Base-by-base conservation (phyloP, 1,139 yeast genomes). In the Blastobotrys raffinosifermentans region DNA sequence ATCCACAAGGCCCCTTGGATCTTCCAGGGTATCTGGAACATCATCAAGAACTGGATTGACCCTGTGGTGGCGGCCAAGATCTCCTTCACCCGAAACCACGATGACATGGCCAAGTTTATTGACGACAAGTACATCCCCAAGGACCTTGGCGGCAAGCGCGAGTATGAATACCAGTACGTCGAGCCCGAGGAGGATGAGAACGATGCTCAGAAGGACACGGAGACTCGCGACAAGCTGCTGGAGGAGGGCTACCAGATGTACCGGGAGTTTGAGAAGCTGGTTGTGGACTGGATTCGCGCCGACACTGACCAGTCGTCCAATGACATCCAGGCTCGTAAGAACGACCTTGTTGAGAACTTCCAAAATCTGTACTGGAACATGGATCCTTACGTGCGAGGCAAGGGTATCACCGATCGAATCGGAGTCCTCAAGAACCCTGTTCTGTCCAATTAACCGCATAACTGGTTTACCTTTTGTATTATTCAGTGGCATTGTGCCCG, bases 1-100 rank as follows among this genome's bases (percentile, higher is more conserved):
- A 77, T 86, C 45, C 94, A 86, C 63, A 84, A 80, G 58, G 78
- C 95, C 0, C 96, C 96, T 4, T 83, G 94, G 93, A 72, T 86
- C 32, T 86, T 86, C 66, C 73, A 79, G 44, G 84, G 93, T 21
- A 80, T 85, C 46, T 86, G 95, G 95, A 78, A 77, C 45, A 72
- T 85, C 48, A 77, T 86, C 52, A 25, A 25, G 27, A 25, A 76
- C 48, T 85, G 94, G 94, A 66, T 86, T 41, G 94, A 86, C 54
- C 95, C 95, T 1, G 89, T 80, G 7, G 93, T 86, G 31, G 94
- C 93, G 0, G 69, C 84, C 19, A 86, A 84, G 61, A 79, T 86
- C 48, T 69, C 72, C 18, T 86, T 86, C 61, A 83, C 94, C 19
- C 76, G 77, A 51, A 64, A 64, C 37, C 50, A 63, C 10, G 68